These are phyloP conservation scores for Kwoniella pini DNA, from an alignment of 768 basidiomycete genomes.

Conservation along the genomic window DNA sequence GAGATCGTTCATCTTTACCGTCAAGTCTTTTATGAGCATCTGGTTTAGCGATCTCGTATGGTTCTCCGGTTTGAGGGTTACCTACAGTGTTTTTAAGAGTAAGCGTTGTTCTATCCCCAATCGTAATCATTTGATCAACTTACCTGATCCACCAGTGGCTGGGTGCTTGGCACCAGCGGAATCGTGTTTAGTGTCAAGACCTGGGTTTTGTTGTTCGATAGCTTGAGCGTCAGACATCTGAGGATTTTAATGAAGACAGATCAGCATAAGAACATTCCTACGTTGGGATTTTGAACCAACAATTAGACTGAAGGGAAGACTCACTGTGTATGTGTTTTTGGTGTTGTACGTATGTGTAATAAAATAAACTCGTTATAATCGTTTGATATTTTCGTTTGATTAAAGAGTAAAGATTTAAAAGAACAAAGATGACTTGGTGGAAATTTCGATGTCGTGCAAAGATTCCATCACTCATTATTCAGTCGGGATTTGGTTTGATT, in stretches of 20 bases:
- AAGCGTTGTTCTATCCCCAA: not conserved
- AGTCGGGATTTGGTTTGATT: too few relatives aligned
- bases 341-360: not conserved
- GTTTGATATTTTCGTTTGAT: not conserved
- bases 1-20: constrained; percentile 48
- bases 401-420: too few relatives aligned
- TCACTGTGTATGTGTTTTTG: constrained; percentile 9
- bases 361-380: constrained; percentile 6
- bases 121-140: not conserved
- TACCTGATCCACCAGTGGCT: constrained; percentile 20
- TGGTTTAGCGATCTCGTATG: constrained; percentile 38
- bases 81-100: constrained; percentile 28
- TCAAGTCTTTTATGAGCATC: constrained; percentile 49
- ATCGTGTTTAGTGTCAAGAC: constrained; percentile 24
- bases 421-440: too few relatives aligned
- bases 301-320: not conserved
- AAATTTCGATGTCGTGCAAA: not conserved
- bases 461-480: too few relatives aligned
- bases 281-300: too few relatives aligned
- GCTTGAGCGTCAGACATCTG: constrained; percentile 24
- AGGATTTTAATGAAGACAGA: not conserved
- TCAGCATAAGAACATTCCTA: not conserved
- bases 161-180: constrained; percentile 24
- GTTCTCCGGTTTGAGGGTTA: constrained; percentile 49
- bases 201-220: constrained; percentile 16